Percentiles rank a stretch among this genome's conserved stretches.
phyloP scores from a whole-genome alignment of 2,329 filamentous ascomycete genomes.

The Albifimbria verrucaria region DNA sequence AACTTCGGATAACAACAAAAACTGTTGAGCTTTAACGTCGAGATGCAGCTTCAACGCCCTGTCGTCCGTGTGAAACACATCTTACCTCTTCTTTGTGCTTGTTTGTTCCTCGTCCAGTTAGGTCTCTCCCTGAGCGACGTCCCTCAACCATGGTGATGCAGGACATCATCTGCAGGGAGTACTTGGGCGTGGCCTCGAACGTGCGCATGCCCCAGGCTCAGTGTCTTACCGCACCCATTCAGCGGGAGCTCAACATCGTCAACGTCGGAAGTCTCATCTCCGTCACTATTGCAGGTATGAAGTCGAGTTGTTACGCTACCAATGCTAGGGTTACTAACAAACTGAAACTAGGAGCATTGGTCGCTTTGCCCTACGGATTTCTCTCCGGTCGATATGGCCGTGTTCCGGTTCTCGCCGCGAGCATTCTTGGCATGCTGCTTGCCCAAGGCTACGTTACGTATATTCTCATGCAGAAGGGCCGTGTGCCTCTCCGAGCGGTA shows the following conservation, averaged over 20 bases:
- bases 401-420: constrained; percentile 19
- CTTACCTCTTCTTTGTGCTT: constrained; percentile 16
- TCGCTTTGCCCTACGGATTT: constrained; percentile 17
- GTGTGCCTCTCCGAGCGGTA: constrained; percentile 17
- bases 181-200: not conserved
- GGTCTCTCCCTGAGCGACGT: constrained; percentile 19
- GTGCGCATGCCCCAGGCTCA: constrained; percentile 11
- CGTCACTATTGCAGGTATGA: constrained; percentile 13
- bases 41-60: constrained; percentile 10
- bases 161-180: constrained; percentile 18
- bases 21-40: no score
- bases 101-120: constrained; percentile 20
- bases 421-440: constrained; percentile 19
- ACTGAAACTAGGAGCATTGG: constrained; percentile 14
- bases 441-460: constrained; percentile 16
- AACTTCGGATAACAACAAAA: no score
- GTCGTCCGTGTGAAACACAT: constrained; percentile 12
- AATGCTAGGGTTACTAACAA: not conserved
- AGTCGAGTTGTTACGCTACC: not conserved
- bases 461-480: constrained; percentile 15
- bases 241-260: constrained; percentile 18
- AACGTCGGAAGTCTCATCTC: constrained; percentile 17
- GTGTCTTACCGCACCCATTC: constrained; percentile 16
- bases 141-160: constrained; percentile 19
- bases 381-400: constrained; percentile 19